Percentiles rank a stretch among this genome's conserved stretches.
Conservation (phyloP, 1,284 basidiomycete genomes). For the Fomitopsis betulina region DNA sequence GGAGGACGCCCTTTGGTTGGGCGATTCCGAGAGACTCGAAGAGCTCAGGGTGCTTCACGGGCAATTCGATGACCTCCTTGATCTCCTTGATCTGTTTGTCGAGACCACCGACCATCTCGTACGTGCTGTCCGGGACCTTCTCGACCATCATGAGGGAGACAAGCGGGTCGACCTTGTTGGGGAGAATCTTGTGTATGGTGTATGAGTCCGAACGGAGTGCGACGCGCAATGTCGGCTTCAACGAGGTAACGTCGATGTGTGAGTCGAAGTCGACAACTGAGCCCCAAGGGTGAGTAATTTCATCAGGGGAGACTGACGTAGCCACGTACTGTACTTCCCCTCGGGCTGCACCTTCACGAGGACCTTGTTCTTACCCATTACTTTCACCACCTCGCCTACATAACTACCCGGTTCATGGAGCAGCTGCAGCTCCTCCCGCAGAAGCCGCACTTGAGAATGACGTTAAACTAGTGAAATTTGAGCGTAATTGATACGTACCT, state of each 20-base stretch:
- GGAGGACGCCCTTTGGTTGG: conserved; percentile 94
- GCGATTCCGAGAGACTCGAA: conserved; percentile 97
- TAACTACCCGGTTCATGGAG: conserved; percentile 97
- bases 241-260: conserved; percentile 78
- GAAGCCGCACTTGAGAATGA: conserved; percentile 63
- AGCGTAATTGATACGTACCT: conserved; percentile 41
- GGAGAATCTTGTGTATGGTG: conserved; percentile 90
- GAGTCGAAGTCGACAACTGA: conserved; percentile 91
- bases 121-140: conserved; percentile 98
- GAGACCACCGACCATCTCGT: conserved; percentile 99
- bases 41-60: conserved; percentile 97
- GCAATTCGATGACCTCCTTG: conserved; percentile 98
- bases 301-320: background rate
- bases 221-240: conserved; percentile 89
- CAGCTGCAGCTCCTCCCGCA: conserved; percentile 92
- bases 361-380: conserved; percentile 99
- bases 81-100: conserved; percentile 99
- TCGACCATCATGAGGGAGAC: conserved; percentile 99
- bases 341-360: conserved; percentile 98
- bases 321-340: conserved; percentile 88
- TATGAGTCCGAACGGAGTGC: conserved; percentile 96
- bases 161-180: conserved; percentile 93
- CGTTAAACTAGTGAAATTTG: background rate
- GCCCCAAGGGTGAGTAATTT: background rate
- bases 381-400: conserved; percentile 97